These are phyloP conservation scores for Pseudogymnoascus pannorum DNA, from an alignment of 2,329 filamentous ascomycete species.

Conservation along the genomic window DNA sequence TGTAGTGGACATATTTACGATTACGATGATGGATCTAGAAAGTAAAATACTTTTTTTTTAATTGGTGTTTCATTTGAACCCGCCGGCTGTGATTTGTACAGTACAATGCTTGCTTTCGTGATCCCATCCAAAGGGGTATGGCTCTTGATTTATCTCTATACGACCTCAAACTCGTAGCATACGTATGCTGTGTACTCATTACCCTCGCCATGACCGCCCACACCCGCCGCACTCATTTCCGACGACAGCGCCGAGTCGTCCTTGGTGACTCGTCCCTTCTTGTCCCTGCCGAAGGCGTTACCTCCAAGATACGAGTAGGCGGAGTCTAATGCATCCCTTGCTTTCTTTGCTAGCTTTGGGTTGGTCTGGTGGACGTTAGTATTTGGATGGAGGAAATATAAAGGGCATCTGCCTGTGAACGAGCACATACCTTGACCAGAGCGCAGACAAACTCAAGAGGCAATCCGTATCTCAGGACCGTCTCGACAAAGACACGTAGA, in stretches of 20 bases:
- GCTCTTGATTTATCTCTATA: conserved; percentile 22
- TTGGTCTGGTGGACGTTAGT: conserved; percentile 53
- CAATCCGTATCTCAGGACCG: conserved; percentile 89
- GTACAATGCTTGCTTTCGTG: conserved; percentile 2
- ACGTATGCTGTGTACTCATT: conserved; percentile 93
- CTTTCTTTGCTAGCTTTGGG: conserved; percentile 72
- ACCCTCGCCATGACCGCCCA: conserved; percentile 56
- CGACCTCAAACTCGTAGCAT: conserved; percentile 88
- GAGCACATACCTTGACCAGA: conserved; percentile 65
- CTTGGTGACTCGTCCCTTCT: conserved; percentile 84
- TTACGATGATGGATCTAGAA: conserved; percentile 5
- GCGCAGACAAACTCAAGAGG: conserved; percentile 84
- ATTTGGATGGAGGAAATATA: conserved; percentile 12
- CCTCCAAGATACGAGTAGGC: conserved; percentile 88
- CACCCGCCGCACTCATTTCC: conserved; percentile 73
- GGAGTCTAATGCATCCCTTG: conserved; percentile 69
- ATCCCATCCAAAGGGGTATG: conserved; percentile 4
- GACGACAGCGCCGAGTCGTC: conserved; percentile 74
- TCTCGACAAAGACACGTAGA: conserved; percentile 92
- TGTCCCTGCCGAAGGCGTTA: conserved; percentile 89
- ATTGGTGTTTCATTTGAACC: neutral
- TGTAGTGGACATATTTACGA: neutral
- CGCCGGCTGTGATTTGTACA: neutral
- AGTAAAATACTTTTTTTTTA: conserved; percentile 3
- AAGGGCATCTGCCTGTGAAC: neutral